phyloP scores from a whole-genome alignment of 2,329 filamentous ascomycete genomes.

The Xylariaceae sp. region DNA sequence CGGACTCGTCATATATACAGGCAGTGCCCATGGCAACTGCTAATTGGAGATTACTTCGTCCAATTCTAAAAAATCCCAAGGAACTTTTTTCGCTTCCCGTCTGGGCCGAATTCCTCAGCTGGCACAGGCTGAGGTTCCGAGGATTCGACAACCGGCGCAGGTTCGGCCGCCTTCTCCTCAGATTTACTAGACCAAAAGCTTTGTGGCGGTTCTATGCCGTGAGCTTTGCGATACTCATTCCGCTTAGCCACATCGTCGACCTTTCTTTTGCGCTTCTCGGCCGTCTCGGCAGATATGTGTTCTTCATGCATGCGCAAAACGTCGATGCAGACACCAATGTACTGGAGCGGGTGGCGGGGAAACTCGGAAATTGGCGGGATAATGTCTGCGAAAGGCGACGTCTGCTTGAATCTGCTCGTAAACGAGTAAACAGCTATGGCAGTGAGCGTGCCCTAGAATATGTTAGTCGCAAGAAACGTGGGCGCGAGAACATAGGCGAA shows the following conservation, averaged over 20 bases:
- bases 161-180: slow-evolving; percentile 18
- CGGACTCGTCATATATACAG: slow-evolving; percentile 5
- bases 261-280: slow-evolving; percentile 71
- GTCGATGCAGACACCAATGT: slow-evolving; percentile 65
- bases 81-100: slow-evolving; percentile 72
- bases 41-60: slow-evolving; percentile 4
- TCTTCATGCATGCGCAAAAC: slow-evolving; percentile 78
- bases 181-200: slow-evolving; percentile 31
- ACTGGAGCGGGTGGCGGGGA: slow-evolving; percentile 69
- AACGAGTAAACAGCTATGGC: slow-evolving; percentile 73
- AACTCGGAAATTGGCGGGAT: slow-evolving; percentile 73
- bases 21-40: background rate
- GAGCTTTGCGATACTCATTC: slow-evolving; percentile 79
- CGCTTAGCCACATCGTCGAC: slow-evolving; percentile 89
- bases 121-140: slow-evolving; percentile 7
- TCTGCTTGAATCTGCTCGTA: slow-evolving; percentile 75
- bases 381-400: slow-evolving; percentile 78
- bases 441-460: slow-evolving; percentile 62
- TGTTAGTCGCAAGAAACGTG: slow-evolving; percentile 4
- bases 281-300: slow-evolving; percentile 68
- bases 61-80: slow-evolving; percentile 72
- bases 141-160: slow-evolving; percentile 9
- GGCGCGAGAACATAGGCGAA: background rate
- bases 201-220: slow-evolving; percentile 66
- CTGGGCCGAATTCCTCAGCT: slow-evolving; percentile 22